phyloP scores from a whole-genome alignment of 371 early-diverging fungal species.

The Zychaea mexicana region DNA sequence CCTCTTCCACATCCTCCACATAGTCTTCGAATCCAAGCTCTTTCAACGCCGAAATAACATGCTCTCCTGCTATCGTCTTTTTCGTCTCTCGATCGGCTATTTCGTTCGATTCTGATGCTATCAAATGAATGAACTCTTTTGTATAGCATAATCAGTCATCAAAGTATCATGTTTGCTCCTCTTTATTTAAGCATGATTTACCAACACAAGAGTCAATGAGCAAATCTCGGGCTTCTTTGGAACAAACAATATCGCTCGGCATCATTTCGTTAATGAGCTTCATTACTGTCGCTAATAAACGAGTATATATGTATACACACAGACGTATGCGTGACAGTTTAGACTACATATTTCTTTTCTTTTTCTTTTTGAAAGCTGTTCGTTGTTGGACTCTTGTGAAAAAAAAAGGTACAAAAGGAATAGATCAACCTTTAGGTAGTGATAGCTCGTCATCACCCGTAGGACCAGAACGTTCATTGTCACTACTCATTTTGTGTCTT shows the following conservation, averaged over 20 bases:
- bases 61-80: conserved; percentile 98
- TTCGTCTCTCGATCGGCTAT: conserved; percentile 96
- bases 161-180: not conserved
- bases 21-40: conserved; percentile 95
- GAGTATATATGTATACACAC: no score
- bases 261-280: conserved; percentile 97
- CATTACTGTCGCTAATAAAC: conserved; percentile 89
- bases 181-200: conserved; percentile 37
- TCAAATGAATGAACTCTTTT: conserved; percentile 95
- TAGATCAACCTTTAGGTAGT: conserved; percentile 72
- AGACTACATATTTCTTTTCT: not conserved
- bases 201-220: conserved; percentile 94
- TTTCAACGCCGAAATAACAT: conserved; percentile 90
- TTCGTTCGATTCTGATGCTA: conserved; percentile 95
- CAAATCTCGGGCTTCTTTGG: conserved; percentile 95
- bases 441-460: conserved; percentile 81
- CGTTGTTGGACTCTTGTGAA: not conserved
- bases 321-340: no score
- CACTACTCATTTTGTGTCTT: no score
- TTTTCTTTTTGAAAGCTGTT: not conserved
- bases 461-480: conserved; percentile 66
- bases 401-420: no score
- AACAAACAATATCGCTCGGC: conserved; percentile 84
- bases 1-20: conserved; percentile 85
- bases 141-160: not conserved